Evolutionary conservation across 2,329 filamentous ascomycete genomes (phyloP).

Genomic region (Colletotrichum incanum): DNA sequence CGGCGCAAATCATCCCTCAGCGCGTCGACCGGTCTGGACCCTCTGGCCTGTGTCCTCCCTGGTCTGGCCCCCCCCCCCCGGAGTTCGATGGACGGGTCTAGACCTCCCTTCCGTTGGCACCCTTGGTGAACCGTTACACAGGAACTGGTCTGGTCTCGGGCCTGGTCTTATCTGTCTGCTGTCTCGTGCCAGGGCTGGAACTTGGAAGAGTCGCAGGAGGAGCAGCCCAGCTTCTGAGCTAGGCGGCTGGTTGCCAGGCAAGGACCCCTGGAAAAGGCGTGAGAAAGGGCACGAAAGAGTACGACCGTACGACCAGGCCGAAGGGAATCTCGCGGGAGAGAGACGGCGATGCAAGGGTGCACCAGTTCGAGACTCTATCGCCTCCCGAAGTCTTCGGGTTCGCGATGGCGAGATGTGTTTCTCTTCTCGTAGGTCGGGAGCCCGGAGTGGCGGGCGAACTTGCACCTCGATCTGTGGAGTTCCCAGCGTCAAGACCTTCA

Average conservation of each 20-base stretch:
- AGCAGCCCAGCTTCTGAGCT: not conserved
- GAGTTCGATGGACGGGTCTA: not conserved
- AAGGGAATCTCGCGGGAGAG: not conserved
- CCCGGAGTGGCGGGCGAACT: not conserved
- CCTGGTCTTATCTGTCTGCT: not conserved
- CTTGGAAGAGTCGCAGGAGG: not conserved
- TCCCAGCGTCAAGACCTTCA: not conserved
- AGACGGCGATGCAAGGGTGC: too few relatives aligned
- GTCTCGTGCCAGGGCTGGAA: slow-evolving; percentile 1
- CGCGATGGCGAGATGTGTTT: not conserved
- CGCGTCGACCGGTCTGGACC: slow-evolving; percentile 14
- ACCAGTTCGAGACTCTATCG: too few relatives aligned
- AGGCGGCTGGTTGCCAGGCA: not conserved
- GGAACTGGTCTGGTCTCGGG: not conserved
- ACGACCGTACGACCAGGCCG: not conserved
- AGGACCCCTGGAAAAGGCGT: not conserved
- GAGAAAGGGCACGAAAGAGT: not conserved
- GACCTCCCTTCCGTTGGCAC: not conserved
- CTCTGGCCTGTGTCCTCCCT: not conserved
- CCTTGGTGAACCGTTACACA: slow-evolving; percentile 2
- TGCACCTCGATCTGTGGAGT: too few relatives aligned
- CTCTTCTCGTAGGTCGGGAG: not conserved
- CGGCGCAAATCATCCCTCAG: not conserved
- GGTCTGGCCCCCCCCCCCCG: not conserved
- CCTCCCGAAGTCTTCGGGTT: too few relatives aligned